These are phyloP conservation scores for Scheffersomyces segobiensis DNA, from an alignment of 1,139 yeast genomes.

Conservation along the genomic window DNA sequence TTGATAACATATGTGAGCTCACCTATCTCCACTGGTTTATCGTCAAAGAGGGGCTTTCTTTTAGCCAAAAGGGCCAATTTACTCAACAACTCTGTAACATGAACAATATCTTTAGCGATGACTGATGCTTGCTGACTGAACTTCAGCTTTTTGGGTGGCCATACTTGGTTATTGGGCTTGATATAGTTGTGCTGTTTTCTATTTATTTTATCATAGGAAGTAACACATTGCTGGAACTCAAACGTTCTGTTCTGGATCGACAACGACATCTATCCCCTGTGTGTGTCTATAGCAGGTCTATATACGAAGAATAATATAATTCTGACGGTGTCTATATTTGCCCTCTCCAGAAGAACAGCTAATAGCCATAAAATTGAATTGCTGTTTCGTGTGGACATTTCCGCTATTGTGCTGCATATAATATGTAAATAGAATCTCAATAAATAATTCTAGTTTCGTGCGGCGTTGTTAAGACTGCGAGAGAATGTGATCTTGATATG, in stretches of 20 bases:
- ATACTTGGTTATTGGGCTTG: constrained; percentile 1
- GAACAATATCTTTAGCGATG: constrained; percentile 87
- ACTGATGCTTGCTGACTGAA: constrained; percentile 79
- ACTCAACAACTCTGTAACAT: constrained; percentile 80
- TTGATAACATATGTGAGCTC: constrained; percentile 91
- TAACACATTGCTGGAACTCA: constrained; percentile 85
- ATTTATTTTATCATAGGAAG: constrained; percentile 62
- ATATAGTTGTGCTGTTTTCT: constrained; percentile 28
- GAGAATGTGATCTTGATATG: background rate
- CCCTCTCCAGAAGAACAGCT: background rate
- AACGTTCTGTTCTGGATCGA: constrained; percentile 73
- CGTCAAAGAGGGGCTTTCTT: constrained; percentile 91
- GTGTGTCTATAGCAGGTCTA: background rate
- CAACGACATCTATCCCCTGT: constrained; percentile 17
- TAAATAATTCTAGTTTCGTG: background rate
- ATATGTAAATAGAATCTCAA: background rate
- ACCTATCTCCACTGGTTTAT: constrained; percentile 89
- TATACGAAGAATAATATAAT: background rate
- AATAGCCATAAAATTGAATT: background rate
- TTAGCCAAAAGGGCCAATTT: constrained; percentile 84
- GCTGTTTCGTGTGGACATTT: background rate
- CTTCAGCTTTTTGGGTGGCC: constrained; percentile 51
- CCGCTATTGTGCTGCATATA: background rate
- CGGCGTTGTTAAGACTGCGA: background rate
- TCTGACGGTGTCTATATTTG: background rate